Base-by-base conservation (phyloP, 2,329 filamentous ascomycete species). In the Colletotrichum somersetense region DNA sequence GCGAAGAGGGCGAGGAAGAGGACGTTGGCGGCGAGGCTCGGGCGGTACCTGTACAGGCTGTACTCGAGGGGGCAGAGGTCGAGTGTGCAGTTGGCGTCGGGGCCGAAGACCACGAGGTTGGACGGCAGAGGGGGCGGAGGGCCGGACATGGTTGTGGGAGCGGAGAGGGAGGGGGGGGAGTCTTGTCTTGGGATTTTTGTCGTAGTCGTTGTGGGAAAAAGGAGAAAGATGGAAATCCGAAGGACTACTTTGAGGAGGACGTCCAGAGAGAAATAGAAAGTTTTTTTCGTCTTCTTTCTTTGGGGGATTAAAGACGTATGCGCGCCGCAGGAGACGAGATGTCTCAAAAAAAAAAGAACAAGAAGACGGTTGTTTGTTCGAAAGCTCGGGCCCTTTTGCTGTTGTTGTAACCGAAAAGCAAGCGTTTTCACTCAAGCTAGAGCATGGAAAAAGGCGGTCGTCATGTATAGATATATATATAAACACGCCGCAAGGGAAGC, bases 41-140 rank as follows among this genome's bases (percentile, higher is more conserved):
- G 86, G 5, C 80, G 83, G 76, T 88, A 88, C 58, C 79, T 75
- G 75, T 85, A 85, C 46, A 87, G 82, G 73, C 81, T 86, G 76
- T 77, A 81, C 73, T 85, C 79, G 48, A 87, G 67, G 1, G 82
- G 80, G 73, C 86, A 88, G 26, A 86, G 72, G 0, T 81, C 83
- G 42, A 88, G 82, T 0, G 85, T 88, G 77, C 86, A 88, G 76
- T 86, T 88, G 70, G 82, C 80, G 2, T 81, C 74, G 26, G 86
- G 83, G 56, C 86, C 86, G 68, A 87, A 88, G 73, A 75, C 70
- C 58, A 77, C 75, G 20, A 80, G 30, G 57, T 62, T 50, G 23
- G 67, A 56, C 46, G 69, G 69, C 16, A 66, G 67, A 46, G 55
- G 71, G 26, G 71, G 66, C 23, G 67, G 67, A 1, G 62, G 71